Conservation (phyloP, 768 basidiomycete species). For the Sutorius australiensis region DNA sequence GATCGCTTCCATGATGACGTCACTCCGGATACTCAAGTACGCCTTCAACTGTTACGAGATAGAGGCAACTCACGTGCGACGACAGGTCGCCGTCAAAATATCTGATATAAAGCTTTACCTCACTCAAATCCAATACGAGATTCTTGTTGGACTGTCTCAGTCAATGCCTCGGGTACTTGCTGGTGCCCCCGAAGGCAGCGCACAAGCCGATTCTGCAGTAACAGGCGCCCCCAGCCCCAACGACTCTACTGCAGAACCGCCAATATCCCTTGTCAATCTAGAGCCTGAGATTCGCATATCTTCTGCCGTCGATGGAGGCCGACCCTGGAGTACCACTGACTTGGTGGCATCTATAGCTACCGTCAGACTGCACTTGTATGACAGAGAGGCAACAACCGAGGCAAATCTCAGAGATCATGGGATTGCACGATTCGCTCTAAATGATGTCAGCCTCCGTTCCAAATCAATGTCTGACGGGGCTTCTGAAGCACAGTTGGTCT, state of each 20-base stretch:
- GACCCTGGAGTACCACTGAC: conserved; percentile 65
- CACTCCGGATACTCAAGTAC: conserved; percentile 74
- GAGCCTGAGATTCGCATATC: conserved; percentile 55
- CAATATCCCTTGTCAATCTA: conserved; percentile 15
- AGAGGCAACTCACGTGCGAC: conserved; percentile 5
- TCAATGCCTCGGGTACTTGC: conserved; percentile 68
- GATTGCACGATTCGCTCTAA: conserved; percentile 82
- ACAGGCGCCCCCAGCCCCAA: conserved; percentile 13
- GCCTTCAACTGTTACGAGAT: conserved; percentile 1
- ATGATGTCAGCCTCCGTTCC: conserved; percentile 70
- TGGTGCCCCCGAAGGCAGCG: conserved; percentile 40
- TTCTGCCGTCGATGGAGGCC: conserved; percentile 22
- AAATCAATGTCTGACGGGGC: conserved; percentile 81
- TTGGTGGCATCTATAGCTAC: conserved; percentile 65
- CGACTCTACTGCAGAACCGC: conserved; percentile 2
- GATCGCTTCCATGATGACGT: conserved; percentile 49
- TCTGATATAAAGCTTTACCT: conserved; percentile 83
- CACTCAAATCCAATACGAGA: conserved; percentile 78
- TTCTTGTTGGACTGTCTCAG: conserved; percentile 61
- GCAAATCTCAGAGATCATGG: conserved; percentile 67
- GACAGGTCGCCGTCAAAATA: conserved; percentile 64
- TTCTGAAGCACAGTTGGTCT: conserved; percentile 80
- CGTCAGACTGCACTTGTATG: conserved; percentile 86
- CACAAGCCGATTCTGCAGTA: conserved; percentile 27
- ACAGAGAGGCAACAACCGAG: conserved; percentile 53